Base-by-base conservation (phyloP, 331 rosid genomes). In the Quercus tomentella region DNA sequence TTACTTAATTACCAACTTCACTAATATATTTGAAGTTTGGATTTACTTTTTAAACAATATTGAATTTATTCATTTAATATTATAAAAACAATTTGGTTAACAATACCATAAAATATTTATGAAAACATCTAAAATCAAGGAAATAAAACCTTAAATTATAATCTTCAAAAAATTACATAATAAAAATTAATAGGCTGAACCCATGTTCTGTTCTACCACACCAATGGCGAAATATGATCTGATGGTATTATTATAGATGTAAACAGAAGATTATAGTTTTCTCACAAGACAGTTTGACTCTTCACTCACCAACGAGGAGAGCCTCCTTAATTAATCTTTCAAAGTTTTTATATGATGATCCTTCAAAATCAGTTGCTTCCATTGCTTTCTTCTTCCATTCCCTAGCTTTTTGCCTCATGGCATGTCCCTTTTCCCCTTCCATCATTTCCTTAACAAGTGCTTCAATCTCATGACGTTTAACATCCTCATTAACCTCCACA, bases 341-440 rank as follows among this genome's bases (percentile, higher is more conserved):
- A 84, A 88, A 90, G 69, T 84, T 72, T 45, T 66, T 21, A 28
- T 80, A 87, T 3, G 89, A 88, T 0, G 85, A 68, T 21, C 92
- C 90, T 10, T 77, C 88, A 9, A 79, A 18, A 14, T 72, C 57
- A 12, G 75, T 77, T 45, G 82, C 80, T 30, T 83, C 76, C 1
- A 57, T 16, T 22, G 87, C 87, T 72, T 83, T 86, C 74, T 66
- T 83, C 74, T 70, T 82, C 90, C 88, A 88, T 54, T 80, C 84
- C 4, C 11, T 56, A 23, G 79, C 86, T 4, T 73, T 82, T 45
- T 81, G 18, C 78, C 74, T 80, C 70, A 41, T 26, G 56, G 65
- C 74, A 72, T 22, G 81, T 66, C 76, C 84, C 23, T 75, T 72
- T 2, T 78, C 70, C 11, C 87, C 88, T 51, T 17, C 84, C 56